These are phyloP conservation scores for Pyrenophora graminea DNA, from an alignment of 2,329 filamentous ascomycete species.

Conservation along the genomic window DNA sequence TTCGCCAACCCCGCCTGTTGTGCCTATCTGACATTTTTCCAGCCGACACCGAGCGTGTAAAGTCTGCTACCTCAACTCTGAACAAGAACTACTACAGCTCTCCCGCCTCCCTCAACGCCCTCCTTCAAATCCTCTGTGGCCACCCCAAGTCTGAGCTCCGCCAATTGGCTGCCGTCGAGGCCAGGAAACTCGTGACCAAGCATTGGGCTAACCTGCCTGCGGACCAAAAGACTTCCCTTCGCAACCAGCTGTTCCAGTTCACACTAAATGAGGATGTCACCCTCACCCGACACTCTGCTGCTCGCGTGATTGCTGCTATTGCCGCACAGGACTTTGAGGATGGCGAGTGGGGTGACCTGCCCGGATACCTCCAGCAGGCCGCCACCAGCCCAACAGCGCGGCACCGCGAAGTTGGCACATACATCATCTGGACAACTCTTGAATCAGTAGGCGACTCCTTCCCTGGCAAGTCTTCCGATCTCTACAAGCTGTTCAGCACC, in stretches of 20 bases:
- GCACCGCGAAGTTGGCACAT: conserved; percentile 88
- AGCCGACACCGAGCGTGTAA: conserved; percentile 78
- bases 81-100: conserved; percentile 93
- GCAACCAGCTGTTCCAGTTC: conserved; percentile 80
- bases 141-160: conserved; percentile 73
- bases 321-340: conserved; percentile 85
- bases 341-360: conserved; percentile 81
- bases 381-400: conserved; percentile 73
- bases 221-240: conserved; percentile 77
- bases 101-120: conserved; percentile 79
- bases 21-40: conserved; percentile 42
- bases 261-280: conserved; percentile 78
- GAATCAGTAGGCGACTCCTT: conserved; percentile 87
- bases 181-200: conserved; percentile 77
- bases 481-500: conserved; percentile 81
- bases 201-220: conserved; percentile 79
- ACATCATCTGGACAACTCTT: conserved; percentile 88
- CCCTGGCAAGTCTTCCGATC: conserved; percentile 74
- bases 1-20: conserved; percentile 30
- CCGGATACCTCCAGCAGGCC: conserved; percentile 77
- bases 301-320: conserved; percentile 84
- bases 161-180: conserved; percentile 91
- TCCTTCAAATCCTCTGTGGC: conserved; percentile 85
- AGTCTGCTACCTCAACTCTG: conserved; percentile 85
- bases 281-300: conserved; percentile 81